Percentiles rank a stretch among this genome's conserved stretches.
Evolutionary conservation across 306 rosid genomes (phyloP).

Genomic region (Pterocarpus santalinus): DNA sequence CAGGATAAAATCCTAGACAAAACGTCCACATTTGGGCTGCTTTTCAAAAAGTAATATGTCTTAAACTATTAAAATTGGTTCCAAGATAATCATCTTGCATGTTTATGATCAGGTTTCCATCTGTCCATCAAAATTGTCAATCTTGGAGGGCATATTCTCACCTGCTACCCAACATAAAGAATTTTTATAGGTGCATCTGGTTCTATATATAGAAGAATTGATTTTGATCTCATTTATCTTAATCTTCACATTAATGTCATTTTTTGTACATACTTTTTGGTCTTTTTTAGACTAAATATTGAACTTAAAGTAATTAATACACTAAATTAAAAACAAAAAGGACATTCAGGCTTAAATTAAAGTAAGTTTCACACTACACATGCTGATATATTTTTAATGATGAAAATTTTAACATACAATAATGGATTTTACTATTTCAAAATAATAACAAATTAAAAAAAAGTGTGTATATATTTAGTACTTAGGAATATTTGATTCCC

Average conservation of each 20-base stretch:
- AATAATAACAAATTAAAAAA: neutral
- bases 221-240: no score
- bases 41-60: neutral
- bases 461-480: no score
- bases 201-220: no score
- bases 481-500: neutral
- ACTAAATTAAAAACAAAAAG: neutral
- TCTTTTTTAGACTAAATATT: neutral
- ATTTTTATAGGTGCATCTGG: no score
- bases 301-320: neutral
- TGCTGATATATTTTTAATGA: neutral
- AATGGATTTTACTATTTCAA: neutral
- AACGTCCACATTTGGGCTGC: slow-evolving; percentile 6
- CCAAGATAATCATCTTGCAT: neutral
- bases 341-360: neutral
- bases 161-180: neutral
- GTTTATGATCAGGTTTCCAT: neutral
- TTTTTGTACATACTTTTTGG: neutral
- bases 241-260: neutral
- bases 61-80: neutral
- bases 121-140: slow-evolving; percentile 25
- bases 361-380: neutral
- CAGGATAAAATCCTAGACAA: neutral
- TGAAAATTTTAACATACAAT: neutral
- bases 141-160: neutral